phyloP scores from a whole-genome alignment of 73 alveolate species.

The Paramecium sonneborni region DNA sequence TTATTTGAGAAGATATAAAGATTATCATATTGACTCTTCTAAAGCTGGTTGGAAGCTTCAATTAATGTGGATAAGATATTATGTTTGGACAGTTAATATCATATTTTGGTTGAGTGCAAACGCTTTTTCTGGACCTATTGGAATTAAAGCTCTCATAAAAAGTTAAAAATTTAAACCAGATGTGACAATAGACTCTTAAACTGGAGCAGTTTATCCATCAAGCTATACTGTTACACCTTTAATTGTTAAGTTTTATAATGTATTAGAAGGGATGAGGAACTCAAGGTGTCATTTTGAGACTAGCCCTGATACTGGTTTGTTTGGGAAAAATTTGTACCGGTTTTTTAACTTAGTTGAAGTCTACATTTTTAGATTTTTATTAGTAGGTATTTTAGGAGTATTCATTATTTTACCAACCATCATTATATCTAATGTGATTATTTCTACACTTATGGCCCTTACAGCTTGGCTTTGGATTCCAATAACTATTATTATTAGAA shows the following conservation, averaged over 20 bases:
- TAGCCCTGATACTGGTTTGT: constrained; percentile 33
- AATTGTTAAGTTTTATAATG: background rate
- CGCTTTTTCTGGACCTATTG: background rate
- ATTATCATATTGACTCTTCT: background rate
- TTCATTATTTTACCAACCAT: background rate
- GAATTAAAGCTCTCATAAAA: background rate
- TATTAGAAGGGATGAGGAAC: background rate
- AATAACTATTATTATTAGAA: background rate
- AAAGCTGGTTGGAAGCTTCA: background rate
- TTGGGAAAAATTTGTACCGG: background rate
- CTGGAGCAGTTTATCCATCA: background rate
- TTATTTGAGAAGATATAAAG: background rate
- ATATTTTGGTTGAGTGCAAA: constrained; percentile 12
- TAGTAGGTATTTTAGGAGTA: background rate
- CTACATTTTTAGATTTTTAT: constrained; percentile 13
- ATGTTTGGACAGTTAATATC: constrained; percentile 31
- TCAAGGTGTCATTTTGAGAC: background rate
- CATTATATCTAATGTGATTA: background rate
- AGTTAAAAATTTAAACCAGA: background rate
- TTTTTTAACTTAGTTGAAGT: constrained; percentile 22
- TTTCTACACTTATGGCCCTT: background rate
- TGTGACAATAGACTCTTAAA: background rate
- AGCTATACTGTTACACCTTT: background rate
- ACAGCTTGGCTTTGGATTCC: constrained; percentile 24
- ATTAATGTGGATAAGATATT: background rate